Percentiles rank a stretch among this genome's conserved stretches.
These are phyloP conservation scores for Punica granatum DNA, from an alignment of 345 rosid species.

Conservation along the genomic window DNA sequence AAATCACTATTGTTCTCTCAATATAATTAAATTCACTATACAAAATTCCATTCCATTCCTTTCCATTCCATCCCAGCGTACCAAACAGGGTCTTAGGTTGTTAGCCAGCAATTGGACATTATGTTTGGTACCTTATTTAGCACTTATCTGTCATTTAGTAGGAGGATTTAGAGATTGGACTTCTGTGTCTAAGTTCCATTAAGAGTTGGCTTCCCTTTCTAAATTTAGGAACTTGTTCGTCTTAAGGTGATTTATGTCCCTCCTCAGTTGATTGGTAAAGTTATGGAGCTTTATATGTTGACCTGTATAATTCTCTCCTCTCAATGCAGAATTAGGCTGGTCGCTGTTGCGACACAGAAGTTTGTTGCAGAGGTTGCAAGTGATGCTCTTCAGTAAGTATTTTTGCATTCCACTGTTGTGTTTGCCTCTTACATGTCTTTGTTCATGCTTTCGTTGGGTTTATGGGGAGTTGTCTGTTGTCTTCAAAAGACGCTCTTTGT, in stretches of 20 bases:
- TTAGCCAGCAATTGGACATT: too few species aligned
- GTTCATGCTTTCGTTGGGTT: not conserved
- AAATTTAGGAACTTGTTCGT: not conserved
- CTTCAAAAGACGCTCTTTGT: not conserved
- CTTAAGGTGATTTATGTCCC: not conserved
- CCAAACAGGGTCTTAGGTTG: too few species aligned
- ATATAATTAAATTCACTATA: too few species aligned
- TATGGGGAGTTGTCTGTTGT: not conserved
- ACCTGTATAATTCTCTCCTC: not conserved
- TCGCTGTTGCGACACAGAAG: slow-evolving; percentile 96
- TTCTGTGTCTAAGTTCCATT: not conserved
- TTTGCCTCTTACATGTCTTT: not conserved
- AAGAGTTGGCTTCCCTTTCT: not conserved
- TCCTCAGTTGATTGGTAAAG: not conserved
- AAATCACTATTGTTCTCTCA: too few species aligned
- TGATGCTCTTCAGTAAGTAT: slow-evolving; percentile 48
- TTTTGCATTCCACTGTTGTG: not conserved
- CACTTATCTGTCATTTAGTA: not conserved
- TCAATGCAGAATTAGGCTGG: slow-evolving; percentile 65
- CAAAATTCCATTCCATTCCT: too few species aligned
- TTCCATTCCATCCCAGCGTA: too few species aligned
- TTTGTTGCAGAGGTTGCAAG: slow-evolving; percentile 89
- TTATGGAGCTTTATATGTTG: not conserved
- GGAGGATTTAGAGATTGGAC: not conserved
- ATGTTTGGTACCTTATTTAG: too few species aligned